Evolutionary conservation across 208 protist genomes (phyloP).

Genomic region (Crithidia bombi): DNA sequence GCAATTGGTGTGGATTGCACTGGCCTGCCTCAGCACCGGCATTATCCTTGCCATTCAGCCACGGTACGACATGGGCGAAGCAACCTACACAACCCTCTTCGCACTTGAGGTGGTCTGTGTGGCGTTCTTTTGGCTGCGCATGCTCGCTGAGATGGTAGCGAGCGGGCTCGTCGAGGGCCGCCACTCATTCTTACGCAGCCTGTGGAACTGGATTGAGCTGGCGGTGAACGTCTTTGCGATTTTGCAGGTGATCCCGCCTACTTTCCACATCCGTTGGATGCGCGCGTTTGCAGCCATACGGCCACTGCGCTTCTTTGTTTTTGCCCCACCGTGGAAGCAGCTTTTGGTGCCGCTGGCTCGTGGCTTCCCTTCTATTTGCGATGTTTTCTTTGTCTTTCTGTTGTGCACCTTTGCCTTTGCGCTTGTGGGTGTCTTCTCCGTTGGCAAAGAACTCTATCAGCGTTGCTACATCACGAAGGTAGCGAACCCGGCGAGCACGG

Average conservation of each 20-base stretch:
- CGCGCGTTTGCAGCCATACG: slow-evolving; percentile 47
- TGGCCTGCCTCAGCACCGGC: slow-evolving; percentile 39
- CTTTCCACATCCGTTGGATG: slow-evolving; percentile 54
- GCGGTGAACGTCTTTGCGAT: slow-evolving; percentile 51
- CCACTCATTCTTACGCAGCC: slow-evolving; percentile 41
- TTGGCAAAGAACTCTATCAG: slow-evolving; percentile 28
- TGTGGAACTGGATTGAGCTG: slow-evolving; percentile 62
- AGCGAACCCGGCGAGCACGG: not conserved
- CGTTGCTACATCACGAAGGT: slow-evolving; percentile 44
- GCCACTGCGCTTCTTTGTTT: slow-evolving; percentile 48
- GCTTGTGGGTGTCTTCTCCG: slow-evolving; percentile 38
- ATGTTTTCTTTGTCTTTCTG: slow-evolving; percentile 36
- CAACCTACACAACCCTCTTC: slow-evolving; percentile 32
- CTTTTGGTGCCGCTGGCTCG: slow-evolving; percentile 36
- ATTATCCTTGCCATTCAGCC: slow-evolving; percentile 46
- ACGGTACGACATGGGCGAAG: slow-evolving; percentile 34
- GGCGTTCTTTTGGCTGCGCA: slow-evolving; percentile 60
- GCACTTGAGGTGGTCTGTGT: slow-evolving; percentile 37
- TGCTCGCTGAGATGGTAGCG: slow-evolving; percentile 51
- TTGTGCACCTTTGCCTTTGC: slow-evolving; percentile 41
- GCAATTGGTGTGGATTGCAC: slow-evolving; percentile 29
- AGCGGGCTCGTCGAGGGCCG: slow-evolving; percentile 37
- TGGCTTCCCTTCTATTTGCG: slow-evolving; percentile 31
- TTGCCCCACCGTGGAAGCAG: slow-evolving; percentile 22
- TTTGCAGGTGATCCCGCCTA: slow-evolving; percentile 46